Evolutionary conservation across 768 basidiomycete genomes (phyloP).

Genomic region (Tephrocybe sp.): DNA sequence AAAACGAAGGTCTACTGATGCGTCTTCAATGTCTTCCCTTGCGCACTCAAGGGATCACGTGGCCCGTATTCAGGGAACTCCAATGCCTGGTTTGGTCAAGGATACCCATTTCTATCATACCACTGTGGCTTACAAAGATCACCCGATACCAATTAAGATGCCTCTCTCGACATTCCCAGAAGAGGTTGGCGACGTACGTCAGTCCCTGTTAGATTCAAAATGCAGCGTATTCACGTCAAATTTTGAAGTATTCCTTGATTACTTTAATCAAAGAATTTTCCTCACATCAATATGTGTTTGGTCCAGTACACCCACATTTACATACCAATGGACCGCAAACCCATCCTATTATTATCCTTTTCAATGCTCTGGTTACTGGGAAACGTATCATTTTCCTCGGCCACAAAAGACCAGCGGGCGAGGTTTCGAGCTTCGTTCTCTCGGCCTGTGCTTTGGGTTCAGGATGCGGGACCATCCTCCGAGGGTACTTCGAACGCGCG

Average conservation of each 20-base stretch:
- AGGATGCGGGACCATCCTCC: conserved; percentile 80
- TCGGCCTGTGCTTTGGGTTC: conserved; percentile 93
- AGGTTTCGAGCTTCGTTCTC: conserved; percentile 88
- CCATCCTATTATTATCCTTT: conserved; percentile 91
- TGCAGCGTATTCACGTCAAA: background rate
- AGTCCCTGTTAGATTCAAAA: background rate
- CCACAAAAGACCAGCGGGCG: conserved; percentile 83
- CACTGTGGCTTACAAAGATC: conserved; percentile 76
- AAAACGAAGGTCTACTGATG: conserved; percentile 66
- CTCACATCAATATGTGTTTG: conserved; percentile 53
- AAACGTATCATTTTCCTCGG: conserved; percentile 97
- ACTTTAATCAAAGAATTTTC: conserved; percentile 84
- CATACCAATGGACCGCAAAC: conserved; percentile 90
- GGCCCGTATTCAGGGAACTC: conserved; percentile 28
- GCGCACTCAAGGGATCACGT: conserved; percentile 39
- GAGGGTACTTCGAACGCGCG: conserved; percentile 86
- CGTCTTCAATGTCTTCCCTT: conserved; percentile 70
- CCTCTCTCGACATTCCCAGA: conserved; percentile 88
- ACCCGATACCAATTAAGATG: conserved; percentile 86
- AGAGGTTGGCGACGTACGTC: conserved; percentile 91
- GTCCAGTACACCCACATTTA: conserved; percentile 86
- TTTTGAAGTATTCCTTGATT: conserved; percentile 81
- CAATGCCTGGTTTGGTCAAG: conserved; percentile 52
- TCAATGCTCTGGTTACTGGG: conserved; percentile 93
- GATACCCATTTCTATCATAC: conserved; percentile 97